Conservation (phyloP, 2,329 filamentous ascomycete species). For the Emergomyces africanus region DNA sequence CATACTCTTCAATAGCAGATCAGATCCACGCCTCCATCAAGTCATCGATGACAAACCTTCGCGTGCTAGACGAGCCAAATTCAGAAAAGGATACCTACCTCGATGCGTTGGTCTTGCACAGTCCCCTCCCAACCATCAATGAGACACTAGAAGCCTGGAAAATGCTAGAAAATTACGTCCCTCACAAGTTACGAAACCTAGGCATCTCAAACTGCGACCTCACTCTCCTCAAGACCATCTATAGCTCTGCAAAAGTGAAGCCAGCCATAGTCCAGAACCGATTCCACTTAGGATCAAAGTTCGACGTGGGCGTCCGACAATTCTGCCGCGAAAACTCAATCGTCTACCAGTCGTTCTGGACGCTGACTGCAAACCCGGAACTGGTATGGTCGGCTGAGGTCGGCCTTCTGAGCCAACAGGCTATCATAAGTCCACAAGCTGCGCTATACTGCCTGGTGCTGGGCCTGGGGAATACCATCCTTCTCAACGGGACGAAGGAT, state of each 20-base stretch:
- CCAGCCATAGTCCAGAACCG: slow-evolving; percentile 63
- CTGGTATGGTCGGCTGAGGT: slow-evolving; percentile 39
- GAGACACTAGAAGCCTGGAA: slow-evolving; percentile 54
- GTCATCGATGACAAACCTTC: slow-evolving; percentile 53
- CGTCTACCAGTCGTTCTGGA: slow-evolving; percentile 50
- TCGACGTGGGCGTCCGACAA: slow-evolving; percentile 47
- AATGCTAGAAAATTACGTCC: slow-evolving; percentile 53
- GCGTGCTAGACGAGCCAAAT: slow-evolving; percentile 15
- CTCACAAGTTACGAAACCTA: slow-evolving; percentile 49
- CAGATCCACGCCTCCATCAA: slow-evolving; percentile 56
- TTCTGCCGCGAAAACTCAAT: slow-evolving; percentile 43
- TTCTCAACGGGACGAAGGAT: slow-evolving; percentile 47
- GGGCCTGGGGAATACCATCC: slow-evolving; percentile 35
- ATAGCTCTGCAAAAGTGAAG: slow-evolving; percentile 35
- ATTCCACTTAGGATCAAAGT: slow-evolving; percentile 48
- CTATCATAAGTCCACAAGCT: slow-evolving; percentile 31
- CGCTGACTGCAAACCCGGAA: slow-evolving; percentile 44
- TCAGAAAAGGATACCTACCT: slow-evolving; percentile 37
- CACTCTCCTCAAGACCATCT: slow-evolving; percentile 42
- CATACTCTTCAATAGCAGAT: slow-evolving; percentile 43
- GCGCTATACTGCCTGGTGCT: slow-evolving; percentile 47
- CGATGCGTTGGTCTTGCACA: slow-evolving; percentile 48
- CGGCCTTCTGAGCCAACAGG: slow-evolving; percentile 33
- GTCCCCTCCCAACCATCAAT: slow-evolving; percentile 37
- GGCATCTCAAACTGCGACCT: slow-evolving; percentile 67